Evolutionary conservation across 371 early-diverging fungal genomes (phyloP).

Genomic region (Apophysomyces variabilis): DNA sequence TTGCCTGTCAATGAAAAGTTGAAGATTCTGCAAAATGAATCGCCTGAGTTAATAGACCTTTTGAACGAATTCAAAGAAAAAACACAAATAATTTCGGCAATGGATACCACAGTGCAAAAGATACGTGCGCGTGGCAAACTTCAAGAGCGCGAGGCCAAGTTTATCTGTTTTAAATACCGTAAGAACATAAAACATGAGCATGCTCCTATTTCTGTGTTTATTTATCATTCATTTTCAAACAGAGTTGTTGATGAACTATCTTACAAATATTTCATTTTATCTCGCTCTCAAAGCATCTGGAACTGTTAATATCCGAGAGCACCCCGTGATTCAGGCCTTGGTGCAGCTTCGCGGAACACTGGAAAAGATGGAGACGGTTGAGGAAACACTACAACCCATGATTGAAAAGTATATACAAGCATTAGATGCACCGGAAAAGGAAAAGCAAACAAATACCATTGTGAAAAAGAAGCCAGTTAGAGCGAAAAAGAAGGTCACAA

Average conservation of each 20-base stretch:
- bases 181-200: slow-evolving; percentile 11
- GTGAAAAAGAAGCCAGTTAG: slow-evolving; percentile 13
- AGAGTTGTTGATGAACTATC: slow-evolving; percentile 67
- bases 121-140: slow-evolving; percentile 21
- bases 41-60: slow-evolving; percentile 84
- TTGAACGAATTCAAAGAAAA: slow-evolving; percentile 76
- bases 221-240: background rate
- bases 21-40: slow-evolving; percentile 74
- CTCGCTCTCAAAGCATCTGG: slow-evolving; percentile 78
- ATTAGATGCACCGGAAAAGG: slow-evolving; percentile 19
- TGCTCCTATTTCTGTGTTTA: no score
- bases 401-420: slow-evolving; percentile 38
- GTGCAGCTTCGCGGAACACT: slow-evolving; percentile 74
- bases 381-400: slow-evolving; percentile 52
- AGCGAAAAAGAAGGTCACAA: slow-evolving; percentile 15
- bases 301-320: slow-evolving; percentile 63
- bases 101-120: slow-evolving; percentile 27
- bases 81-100: slow-evolving; percentile 36
- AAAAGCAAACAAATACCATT: slow-evolving; percentile 20
- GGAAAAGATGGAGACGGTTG: slow-evolving; percentile 70
- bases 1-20: slow-evolving; percentile 71
- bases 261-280: slow-evolving; percentile 91
- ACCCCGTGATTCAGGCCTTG: slow-evolving; percentile 84
- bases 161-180: slow-evolving; percentile 62
- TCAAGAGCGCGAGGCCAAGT: slow-evolving; percentile 36